Percentiles rank a stretch among this genome's conserved stretches.
Evolutionary conservation across 1,139 yeast genomes (phyloP).

Genomic region (Arxiozyma slooffiae): DNA sequence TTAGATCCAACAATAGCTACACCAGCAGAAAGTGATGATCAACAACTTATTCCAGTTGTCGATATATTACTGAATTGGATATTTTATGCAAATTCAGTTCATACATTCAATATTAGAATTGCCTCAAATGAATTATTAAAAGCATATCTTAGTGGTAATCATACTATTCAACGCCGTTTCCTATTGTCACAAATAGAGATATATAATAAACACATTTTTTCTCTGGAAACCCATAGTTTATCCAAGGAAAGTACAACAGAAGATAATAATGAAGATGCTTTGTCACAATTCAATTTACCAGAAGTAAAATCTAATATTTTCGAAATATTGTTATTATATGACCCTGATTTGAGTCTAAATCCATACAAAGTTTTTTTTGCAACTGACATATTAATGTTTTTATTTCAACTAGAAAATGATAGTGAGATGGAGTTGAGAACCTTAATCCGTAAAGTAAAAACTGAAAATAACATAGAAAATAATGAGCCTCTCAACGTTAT

Average conservation of each 20-base stretch:
- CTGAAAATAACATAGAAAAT: slow-evolving; percentile 56
- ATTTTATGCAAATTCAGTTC: slow-evolving; percentile 67
- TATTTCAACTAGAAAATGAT: slow-evolving; percentile 47
- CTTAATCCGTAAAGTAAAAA: slow-evolving; percentile 43
- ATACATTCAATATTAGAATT: slow-evolving; percentile 67
- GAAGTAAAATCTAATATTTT: slow-evolving; percentile 41
- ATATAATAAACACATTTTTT: slow-evolving; percentile 25
- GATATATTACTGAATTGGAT: slow-evolving; percentile 77
- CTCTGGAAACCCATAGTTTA: background rate
- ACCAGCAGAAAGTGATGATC: slow-evolving; percentile 31
- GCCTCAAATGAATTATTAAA: slow-evolving; percentile 59
- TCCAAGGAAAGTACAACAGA: background rate
- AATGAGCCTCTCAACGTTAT: slow-evolving; percentile 69
- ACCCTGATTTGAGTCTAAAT: slow-evolving; percentile 62
- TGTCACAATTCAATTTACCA: background rate
- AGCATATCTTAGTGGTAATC: slow-evolving; percentile 59
- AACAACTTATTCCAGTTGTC: slow-evolving; percentile 47
- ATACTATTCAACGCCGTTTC: slow-evolving; percentile 51
- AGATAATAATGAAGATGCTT: background rate
- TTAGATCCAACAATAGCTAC: slow-evolving; percentile 59
- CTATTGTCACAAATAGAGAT: slow-evolving; percentile 53
- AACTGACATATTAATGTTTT: slow-evolving; percentile 49
- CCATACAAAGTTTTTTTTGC: slow-evolving; percentile 90
- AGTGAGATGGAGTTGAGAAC: slow-evolving; percentile 28
- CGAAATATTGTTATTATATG: slow-evolving; percentile 63